Evolutionary conservation across 2,329 filamentous ascomycete species (phyloP).

Genomic region (Gremmenia infestans): DNA sequence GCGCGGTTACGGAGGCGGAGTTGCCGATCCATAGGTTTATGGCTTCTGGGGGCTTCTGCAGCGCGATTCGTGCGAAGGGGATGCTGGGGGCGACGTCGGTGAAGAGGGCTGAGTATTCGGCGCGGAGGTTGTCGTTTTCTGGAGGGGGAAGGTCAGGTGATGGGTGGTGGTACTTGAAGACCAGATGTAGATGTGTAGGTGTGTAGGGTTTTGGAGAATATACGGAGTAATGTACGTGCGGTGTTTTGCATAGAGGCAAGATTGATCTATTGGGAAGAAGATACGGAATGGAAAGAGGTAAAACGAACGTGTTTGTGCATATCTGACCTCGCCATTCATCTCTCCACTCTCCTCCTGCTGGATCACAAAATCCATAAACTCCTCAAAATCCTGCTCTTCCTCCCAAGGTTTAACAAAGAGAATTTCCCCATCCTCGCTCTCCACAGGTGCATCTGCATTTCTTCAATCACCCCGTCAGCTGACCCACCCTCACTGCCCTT

Average conservation of each 20-base stretch:
- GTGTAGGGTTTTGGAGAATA: too few species aligned
- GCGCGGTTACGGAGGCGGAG: slow-evolving; percentile 60
- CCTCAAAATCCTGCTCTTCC: slow-evolving; percentile 54
- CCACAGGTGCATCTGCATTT: slow-evolving; percentile 50
- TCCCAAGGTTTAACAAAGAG: slow-evolving; percentile 72
- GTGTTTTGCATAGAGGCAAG: background rate
- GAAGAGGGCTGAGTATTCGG: slow-evolving; percentile 64
- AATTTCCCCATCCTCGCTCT: slow-evolving; percentile 28
- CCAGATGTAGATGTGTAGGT: too few species aligned
- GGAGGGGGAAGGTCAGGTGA: background rate
- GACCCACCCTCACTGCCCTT: background rate
- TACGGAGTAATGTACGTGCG: too few species aligned
- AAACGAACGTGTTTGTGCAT: slow-evolving; percentile 67
- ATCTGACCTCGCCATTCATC: slow-evolving; percentile 49
- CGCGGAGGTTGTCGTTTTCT: slow-evolving; percentile 77
- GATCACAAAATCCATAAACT: slow-evolving; percentile 58
- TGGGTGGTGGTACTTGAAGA: background rate
- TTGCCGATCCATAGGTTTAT: slow-evolving; percentile 83
- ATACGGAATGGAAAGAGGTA: background rate
- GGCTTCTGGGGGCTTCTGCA: slow-evolving; percentile 63
- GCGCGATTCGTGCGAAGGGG: slow-evolving; percentile 67
- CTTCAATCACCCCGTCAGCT: slow-evolving; percentile 18
- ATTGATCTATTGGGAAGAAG: background rate
- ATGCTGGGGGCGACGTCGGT: slow-evolving; percentile 58
- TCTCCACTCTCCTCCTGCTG: slow-evolving; percentile 44